phyloP scores from a whole-genome alignment of 78 protist species.

The Dictyostelium firmibasis region DNA sequence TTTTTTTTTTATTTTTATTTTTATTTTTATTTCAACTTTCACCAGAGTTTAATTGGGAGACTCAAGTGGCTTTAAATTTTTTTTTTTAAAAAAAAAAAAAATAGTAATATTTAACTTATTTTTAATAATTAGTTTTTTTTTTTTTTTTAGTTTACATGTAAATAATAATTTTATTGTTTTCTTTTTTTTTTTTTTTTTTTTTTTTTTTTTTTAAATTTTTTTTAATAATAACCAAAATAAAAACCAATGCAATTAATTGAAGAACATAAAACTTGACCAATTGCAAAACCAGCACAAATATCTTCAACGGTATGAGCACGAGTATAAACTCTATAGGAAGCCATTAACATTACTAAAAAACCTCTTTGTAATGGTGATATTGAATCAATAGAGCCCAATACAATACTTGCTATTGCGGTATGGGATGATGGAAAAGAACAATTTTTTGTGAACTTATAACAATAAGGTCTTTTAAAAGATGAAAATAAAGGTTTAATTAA shows the following conservation, averaged over 20 bases:
- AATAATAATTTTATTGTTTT: no score
- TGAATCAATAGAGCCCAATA: not conserved
- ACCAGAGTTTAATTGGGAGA: no score
- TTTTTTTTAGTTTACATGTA: no score
- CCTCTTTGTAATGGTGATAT: not conserved
- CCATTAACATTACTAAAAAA: not conserved
- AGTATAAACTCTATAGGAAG: not conserved
- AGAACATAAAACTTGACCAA: not conserved
- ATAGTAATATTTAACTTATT: no score
- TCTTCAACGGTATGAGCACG: constrained; percentile 23
- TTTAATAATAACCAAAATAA: not conserved
- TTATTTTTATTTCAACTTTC: no score
- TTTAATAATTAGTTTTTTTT: no score
- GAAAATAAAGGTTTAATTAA: not conserved
- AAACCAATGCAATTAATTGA: not conserved
- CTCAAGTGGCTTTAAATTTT: no score
- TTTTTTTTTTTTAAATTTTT: no score
- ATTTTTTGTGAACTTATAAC: not conserved
- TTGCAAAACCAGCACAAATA: constrained; percentile 10
- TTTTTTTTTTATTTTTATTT: no score
- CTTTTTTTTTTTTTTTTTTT: no score
- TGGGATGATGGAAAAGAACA: constrained; percentile 11
- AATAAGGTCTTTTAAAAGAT: not conserved
- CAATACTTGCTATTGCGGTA: not conserved
- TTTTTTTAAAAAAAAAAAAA: no score